Conservation (phyloP, 2,329 filamentous ascomycete genomes). For the Diaporthe citri region DNA sequence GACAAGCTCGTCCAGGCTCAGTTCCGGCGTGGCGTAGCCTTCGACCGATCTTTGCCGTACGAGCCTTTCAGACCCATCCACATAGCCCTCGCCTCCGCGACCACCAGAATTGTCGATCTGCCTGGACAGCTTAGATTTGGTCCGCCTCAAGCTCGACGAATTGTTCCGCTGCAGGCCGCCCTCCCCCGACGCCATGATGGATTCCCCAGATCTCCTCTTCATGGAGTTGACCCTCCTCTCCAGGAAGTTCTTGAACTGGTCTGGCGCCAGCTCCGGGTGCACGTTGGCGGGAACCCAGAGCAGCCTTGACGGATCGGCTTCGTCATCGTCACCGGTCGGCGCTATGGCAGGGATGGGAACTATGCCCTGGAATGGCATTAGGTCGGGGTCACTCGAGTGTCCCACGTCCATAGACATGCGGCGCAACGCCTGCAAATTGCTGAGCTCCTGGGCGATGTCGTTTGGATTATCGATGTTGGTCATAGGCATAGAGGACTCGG, state of each 20-base stretch:
- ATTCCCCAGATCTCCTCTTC: constrained; percentile 83
- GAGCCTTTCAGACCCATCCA: constrained; percentile 85
- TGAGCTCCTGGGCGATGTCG: constrained; percentile 91
- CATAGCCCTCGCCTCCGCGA: constrained; percentile 72
- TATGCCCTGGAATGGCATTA: constrained; percentile 77
- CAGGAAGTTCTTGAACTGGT: constrained; percentile 96
- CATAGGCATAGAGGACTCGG: constrained; percentile 81
- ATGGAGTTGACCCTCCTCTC: constrained; percentile 94
- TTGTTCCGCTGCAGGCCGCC: constrained; percentile 33
- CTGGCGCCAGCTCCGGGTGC: constrained; percentile 93
- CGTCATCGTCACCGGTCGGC: constrained; percentile 80
- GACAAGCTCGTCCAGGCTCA: constrained; percentile 85
- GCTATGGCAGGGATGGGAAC: constrained; percentile 80
- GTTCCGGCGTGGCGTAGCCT: constrained; percentile 66
- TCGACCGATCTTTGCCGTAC: constrained; percentile 78
- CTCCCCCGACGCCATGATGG: constrained; percentile 71
- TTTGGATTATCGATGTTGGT: constrained; percentile 92
- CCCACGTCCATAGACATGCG: constrained; percentile 95
- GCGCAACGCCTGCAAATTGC: constrained; percentile 89
- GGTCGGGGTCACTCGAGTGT: constrained; percentile 79
- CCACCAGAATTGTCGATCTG: constrained; percentile 84
- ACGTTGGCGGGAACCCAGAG: constrained; percentile 97
- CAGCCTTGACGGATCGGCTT: constrained; percentile 87
- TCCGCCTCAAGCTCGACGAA: constrained; percentile 76
- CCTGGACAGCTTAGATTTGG: constrained; percentile 95